These are phyloP conservation scores for Psidium friedrichsthalianum DNA, from an alignment of 345 rosid genomes.

Conservation along the genomic window DNA sequence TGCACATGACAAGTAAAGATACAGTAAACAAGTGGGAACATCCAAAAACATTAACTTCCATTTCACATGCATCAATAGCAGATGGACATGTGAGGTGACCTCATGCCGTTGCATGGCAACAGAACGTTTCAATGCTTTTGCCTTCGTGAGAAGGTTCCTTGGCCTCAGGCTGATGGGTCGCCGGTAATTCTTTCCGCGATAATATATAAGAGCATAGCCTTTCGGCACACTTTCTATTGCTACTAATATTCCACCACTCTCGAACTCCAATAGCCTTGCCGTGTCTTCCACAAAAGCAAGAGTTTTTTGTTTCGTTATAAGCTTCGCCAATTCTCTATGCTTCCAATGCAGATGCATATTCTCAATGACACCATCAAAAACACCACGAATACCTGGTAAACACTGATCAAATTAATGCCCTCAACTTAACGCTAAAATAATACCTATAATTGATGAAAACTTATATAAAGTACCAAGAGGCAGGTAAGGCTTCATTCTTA, in stretches of 20 bases:
- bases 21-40: background rate
- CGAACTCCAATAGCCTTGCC: constrained; percentile 79
- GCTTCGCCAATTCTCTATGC: constrained; percentile 95
- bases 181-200: constrained; percentile 88
- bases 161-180: constrained; percentile 89
- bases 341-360: constrained; percentile 99
- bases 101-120: constrained; percentile 96
- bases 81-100: constrained; percentile 28
- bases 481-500: constrained; percentile 88
- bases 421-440: constrained; percentile 2
- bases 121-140: constrained; percentile 91
- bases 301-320: constrained; percentile 83
- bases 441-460: background rate
- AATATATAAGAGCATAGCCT: constrained; percentile 82
- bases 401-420: background rate
- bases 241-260: constrained; percentile 94
- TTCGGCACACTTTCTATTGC: constrained; percentile 90
- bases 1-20: constrained; percentile 17
- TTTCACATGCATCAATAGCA: background rate
- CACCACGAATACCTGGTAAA: constrained; percentile 86
- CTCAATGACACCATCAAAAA: constrained; percentile 95
- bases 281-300: constrained; percentile 91
- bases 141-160: constrained; percentile 87
- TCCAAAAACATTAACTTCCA: background rate
- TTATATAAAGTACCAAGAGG: constrained; percentile 66